Percentiles rank a stretch among this genome's conserved stretches.
Conservation (phyloP, 2,329 filamentous ascomycete species). For the Tolypocladium nubicola region DNA sequence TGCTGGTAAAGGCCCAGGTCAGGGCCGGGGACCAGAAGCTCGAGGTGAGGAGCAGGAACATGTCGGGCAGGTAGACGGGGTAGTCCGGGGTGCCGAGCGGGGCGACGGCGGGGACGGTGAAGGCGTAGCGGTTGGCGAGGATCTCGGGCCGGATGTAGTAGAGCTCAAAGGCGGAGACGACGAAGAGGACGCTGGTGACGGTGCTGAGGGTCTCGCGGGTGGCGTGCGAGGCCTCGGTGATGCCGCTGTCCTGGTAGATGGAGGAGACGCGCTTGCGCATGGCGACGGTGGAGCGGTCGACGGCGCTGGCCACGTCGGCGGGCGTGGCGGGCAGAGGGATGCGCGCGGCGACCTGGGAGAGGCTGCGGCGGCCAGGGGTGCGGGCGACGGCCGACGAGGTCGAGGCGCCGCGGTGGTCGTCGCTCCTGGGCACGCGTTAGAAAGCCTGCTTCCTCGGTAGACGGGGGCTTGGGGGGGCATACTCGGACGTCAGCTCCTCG, state of each 20-base stretch:
- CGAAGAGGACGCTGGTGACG: conserved; percentile 59
- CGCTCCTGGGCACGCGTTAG: conserved; percentile 12
- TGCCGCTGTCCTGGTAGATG: conserved; percentile 53
- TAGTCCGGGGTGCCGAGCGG: conserved; percentile 45
- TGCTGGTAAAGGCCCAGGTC: conserved; percentile 65
- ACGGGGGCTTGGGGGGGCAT: conserved; percentile 1
- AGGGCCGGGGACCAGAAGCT: conserved; percentile 77
- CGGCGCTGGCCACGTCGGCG: conserved; percentile 61
- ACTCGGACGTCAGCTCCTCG: conserved; percentile 36
- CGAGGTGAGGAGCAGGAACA: conserved; percentile 65
- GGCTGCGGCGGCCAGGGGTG: conserved; percentile 40
- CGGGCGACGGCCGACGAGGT: conserved; percentile 33
- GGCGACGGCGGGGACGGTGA: conserved; percentile 56
- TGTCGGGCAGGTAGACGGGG: conserved; percentile 62
- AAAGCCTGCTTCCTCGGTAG: neutral
- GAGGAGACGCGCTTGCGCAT: conserved; percentile 56
- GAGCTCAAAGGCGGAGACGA: conserved; percentile 59
- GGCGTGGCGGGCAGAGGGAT: conserved; percentile 74
- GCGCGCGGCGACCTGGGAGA: conserved; percentile 43
- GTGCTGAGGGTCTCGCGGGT: conserved; percentile 63
- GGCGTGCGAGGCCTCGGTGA: conserved; percentile 53
- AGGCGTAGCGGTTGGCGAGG: conserved; percentile 60
- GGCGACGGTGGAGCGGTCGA: conserved; percentile 60
- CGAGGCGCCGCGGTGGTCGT: conserved; percentile 24
- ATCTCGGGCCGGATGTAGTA: conserved; percentile 59